Conservation (phyloP, 2,329 filamentous ascomycete genomes). For the Alternaria triticimaculans region DNA sequence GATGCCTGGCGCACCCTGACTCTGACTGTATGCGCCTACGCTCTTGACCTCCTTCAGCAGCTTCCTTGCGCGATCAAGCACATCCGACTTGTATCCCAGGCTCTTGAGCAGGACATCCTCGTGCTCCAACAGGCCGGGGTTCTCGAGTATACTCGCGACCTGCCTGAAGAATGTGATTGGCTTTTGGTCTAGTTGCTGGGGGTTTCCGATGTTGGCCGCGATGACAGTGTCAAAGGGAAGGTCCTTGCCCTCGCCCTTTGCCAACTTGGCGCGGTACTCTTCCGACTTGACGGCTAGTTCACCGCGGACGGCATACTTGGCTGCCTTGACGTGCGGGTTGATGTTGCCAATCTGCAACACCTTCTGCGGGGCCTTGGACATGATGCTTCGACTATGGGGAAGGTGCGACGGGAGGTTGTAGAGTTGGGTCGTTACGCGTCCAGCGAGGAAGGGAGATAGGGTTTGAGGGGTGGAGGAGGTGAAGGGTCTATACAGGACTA, state of each 20-base stretch:
- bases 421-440: conserved; percentile 4
- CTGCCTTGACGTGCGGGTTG: conserved; percentile 84
- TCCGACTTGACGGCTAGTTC: conserved; percentile 95
- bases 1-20: conserved; percentile 84
- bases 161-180: conserved; percentile 99
- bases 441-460: neutral
- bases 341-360: conserved; percentile 83
- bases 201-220: conserved; percentile 98
- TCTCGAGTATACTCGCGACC: conserved; percentile 90
- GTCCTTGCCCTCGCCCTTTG: conserved; percentile 63
- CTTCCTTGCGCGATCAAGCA: conserved; percentile 80
- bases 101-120: conserved; percentile 76
- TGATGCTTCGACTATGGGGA: conserved; percentile 47
- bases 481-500: conserved; percentile 14
- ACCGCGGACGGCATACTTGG: conserved; percentile 95
- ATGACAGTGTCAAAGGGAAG: conserved; percentile 92
- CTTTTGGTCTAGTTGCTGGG: conserved; percentile 98
- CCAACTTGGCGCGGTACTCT: conserved; percentile 79
- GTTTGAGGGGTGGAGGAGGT: conserved; percentile 6
- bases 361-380: conserved; percentile 47
- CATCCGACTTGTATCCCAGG: conserved; percentile 89
- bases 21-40: conserved; percentile 96
- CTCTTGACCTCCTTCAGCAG: conserved; percentile 85
- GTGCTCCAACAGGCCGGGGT: conserved; percentile 83
- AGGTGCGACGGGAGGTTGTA: neutral